Evolutionary conservation across 2,329 filamentous ascomycete genomes (phyloP), one percentile per base, ranked within the genome.

Genomic region (Clathrospora elynae): DNA sequence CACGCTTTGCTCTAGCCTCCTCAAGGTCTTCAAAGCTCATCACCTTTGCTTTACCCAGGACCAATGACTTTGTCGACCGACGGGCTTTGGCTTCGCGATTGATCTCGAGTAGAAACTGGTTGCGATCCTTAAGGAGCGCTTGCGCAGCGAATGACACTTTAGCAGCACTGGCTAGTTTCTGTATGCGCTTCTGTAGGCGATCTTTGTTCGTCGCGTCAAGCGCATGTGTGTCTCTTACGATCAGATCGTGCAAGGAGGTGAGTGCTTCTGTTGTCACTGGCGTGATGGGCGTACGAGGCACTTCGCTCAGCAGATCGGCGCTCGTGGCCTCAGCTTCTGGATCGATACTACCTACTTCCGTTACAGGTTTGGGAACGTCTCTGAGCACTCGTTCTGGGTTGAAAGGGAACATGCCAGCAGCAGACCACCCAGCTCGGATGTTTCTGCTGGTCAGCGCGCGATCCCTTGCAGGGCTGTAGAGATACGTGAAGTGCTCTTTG

Each of bases 361-460:
- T 32, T n/a, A 35, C 44, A 2, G 55, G 61, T 34, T 55, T 58
- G n/a, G 43, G 59, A 12, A 57, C 59, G 45, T 49, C 38, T 48
- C 39, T 50, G 8, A 68, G 55, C 33, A 68, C 64, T 47, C 54
- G 64, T 11, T 64, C 24, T 53, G 49, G 60, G 42, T 67, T 65
- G 32, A 65, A 66, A 8, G 54, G 62, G 25, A 53, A 59, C 18
- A 65, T 44, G 20, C 62, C 55, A 36, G 44, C 50, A 17, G 48
- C 59, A 35, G 55, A 46, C 49, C 32, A 68, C 2, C 47, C 62
- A 14, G 58, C 35, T 7, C 30, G 48, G 37, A 69, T 68, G 42
- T 69, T 71, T 46, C 48, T 62, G 13, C 16, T 16, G 3, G 55
- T 65, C 5, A 65, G 38, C 10, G 57, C 62, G 26, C 10, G 49